A percentile compares a stretch with the other conserved stretches of the same genome.
Evolutionary conservation across 345 rosid species (phyloP).

Genomic region (Iberis pinnata): DNA sequence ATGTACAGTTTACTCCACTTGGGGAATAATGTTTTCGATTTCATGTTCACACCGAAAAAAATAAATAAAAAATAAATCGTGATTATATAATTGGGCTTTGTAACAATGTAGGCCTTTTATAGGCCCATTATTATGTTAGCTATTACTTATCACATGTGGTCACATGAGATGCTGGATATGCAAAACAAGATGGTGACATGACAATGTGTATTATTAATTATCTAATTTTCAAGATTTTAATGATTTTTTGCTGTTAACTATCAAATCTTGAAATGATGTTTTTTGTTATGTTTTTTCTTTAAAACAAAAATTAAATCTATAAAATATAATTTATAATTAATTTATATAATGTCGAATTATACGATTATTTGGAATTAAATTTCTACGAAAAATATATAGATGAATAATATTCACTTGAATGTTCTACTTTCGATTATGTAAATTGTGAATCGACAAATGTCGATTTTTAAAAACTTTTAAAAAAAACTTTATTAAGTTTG

Average conservation of each 20-base stretch:
- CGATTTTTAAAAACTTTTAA: no score
- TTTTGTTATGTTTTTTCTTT: background rate
- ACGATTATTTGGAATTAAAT: no score
- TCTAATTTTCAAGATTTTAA: background rate
- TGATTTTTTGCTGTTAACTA: background rate
- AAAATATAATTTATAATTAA: no score
- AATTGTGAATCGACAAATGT: no score
- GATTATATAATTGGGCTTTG: background rate
- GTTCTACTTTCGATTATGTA: no score
- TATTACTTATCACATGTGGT: no score
- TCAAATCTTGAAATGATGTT: constrained; percentile 16
- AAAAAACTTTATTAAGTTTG: no score
- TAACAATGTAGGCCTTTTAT: background rate
- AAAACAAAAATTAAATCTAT: no score
- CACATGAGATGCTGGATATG: background rate
- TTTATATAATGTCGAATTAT: no score
- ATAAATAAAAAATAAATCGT: background rate
- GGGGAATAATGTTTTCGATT: background rate
- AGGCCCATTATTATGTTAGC: constrained; percentile 6
- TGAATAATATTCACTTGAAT: no score
- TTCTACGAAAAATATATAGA: no score
- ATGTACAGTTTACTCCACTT: constrained; percentile 3
- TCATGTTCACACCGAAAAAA: constrained; percentile 7
- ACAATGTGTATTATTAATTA: background rate
- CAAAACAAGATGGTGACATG: constrained; percentile 3